These are phyloP conservation scores for Earliella scabrosa DNA, from an alignment of 1,284 basidiomycete species.

Conservation along the genomic window DNA sequence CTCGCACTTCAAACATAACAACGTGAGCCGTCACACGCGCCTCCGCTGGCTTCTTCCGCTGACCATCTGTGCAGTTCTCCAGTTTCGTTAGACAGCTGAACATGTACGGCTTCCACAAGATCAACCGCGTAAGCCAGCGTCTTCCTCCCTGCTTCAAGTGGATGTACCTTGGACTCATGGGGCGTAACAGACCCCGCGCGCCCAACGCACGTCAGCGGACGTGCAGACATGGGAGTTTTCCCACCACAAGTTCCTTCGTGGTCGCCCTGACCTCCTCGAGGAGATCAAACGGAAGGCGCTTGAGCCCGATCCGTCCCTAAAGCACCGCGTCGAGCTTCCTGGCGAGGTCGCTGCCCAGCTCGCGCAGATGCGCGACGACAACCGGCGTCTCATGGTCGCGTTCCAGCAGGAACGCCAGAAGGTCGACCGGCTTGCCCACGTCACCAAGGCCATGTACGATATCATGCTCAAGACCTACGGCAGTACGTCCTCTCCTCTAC, in stretches of 20 bases:
- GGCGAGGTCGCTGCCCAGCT: conserved; percentile 78
- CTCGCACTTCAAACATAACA: conserved; percentile 84
- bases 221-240: conserved; percentile 90
- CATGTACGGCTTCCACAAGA: conserved; percentile 90
- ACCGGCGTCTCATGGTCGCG: conserved; percentile 56
- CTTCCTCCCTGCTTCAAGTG: not conserved
- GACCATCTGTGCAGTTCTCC: conserved; percentile 64
- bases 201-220: conserved; percentile 78
- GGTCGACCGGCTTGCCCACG: conserved; percentile 41
- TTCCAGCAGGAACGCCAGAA: conserved; percentile 55
- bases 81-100: conserved; percentile 90
- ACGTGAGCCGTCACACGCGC: conserved; percentile 50
- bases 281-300: conserved; percentile 87
- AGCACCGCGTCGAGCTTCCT: conserved; percentile 75
- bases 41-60: conserved; percentile 1
- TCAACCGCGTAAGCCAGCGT: conserved; percentile 63
- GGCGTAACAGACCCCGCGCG: conserved; percentile 71
- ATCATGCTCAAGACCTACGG: conserved; percentile 53
- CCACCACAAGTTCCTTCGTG: conserved; percentile 84
- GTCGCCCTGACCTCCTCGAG: conserved; percentile 81
- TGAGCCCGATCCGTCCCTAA: conserved; percentile 70
- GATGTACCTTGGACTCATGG: not conserved
- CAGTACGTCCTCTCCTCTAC: conserved; percentile 41
- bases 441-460: conserved; percentile 59
- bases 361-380: conserved; percentile 69